These are phyloP conservation scores for Sporisorium exsertum DNA, from an alignment of 1,284 basidiomycete species.

Conservation along the genomic window DNA sequence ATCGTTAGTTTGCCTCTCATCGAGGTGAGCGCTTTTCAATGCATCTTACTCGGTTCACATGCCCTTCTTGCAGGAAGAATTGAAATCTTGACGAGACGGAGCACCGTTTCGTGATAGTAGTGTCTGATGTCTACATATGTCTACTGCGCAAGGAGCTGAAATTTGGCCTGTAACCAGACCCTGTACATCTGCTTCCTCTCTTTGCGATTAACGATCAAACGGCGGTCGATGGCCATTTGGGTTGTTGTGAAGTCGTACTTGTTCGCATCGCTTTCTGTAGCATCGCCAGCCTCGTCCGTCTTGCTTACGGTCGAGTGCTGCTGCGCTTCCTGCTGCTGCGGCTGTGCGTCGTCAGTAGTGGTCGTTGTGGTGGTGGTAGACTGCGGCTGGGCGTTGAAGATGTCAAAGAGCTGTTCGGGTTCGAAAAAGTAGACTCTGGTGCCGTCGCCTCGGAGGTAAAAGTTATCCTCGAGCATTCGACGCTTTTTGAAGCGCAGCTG, in stretches of 20 bases:
- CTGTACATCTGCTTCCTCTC: slow-evolving; percentile 67
- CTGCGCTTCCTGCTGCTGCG: background rate
- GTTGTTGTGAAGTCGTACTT: slow-evolving; percentile 53
- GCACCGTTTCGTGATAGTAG: too few relatives aligned
- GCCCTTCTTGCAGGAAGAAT: too few relatives aligned
- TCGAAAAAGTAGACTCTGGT: slow-evolving; percentile 75
- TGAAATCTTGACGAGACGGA: too few relatives aligned
- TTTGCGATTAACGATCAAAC: slow-evolving; percentile 66
- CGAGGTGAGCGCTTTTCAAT: too few relatives aligned
- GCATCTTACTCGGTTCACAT: background rate
- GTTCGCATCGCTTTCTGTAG: background rate
- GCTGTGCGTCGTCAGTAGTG: background rate
- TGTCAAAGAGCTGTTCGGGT: slow-evolving; percentile 57
- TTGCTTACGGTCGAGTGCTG: background rate
- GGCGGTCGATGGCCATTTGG: slow-evolving; percentile 66
- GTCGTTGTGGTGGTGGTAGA: slow-evolving; percentile 15
- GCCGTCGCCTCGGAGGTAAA: slow-evolving; percentile 82
- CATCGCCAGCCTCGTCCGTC: background rate
- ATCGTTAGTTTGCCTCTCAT: too few relatives aligned
- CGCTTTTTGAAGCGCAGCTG: slow-evolving; percentile 92
- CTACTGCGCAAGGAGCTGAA: slow-evolving; percentile 24
- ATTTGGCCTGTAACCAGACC: slow-evolving; percentile 66
- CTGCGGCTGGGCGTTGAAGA: slow-evolving; percentile 59
- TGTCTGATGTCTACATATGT: too few relatives aligned
- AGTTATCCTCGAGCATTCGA: slow-evolving; percentile 88